These are phyloP conservation scores for Aureoboletus auriporus DNA, from an alignment of 768 basidiomycete genomes.

Conservation along the genomic window DNA sequence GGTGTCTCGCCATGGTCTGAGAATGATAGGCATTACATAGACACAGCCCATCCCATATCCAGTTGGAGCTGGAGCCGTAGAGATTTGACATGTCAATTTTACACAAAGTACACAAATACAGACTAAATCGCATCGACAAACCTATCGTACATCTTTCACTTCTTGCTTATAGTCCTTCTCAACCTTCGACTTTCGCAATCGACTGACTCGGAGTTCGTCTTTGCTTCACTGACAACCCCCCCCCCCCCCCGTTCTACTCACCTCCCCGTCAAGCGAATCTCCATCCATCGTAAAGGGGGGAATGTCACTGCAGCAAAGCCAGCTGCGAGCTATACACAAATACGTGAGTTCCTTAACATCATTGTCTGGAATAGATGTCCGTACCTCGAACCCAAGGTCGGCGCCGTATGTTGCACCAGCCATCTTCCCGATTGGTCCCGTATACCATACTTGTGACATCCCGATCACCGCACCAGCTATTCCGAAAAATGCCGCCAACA, in stretches of 20 bases:
- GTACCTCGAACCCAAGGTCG: constrained; percentile 53
- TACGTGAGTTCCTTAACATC: not conserved
- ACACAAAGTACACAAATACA: too few species aligned
- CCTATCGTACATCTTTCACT: too few species aligned
- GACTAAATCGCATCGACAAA: too few species aligned
- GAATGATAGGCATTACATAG: too few species aligned
- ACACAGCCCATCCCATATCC: too few species aligned
- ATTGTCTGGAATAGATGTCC: not conserved
- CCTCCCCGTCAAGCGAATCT: constrained; percentile 41
- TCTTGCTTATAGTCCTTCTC: too few species aligned
- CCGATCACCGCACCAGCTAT: constrained; percentile 46
- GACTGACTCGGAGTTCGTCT: too few species aligned
- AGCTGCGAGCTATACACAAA: constrained; percentile 35
- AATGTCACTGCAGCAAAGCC: constrained; percentile 44
- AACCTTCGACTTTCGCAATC: too few species aligned
- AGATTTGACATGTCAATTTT: too few species aligned
- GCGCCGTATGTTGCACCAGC: constrained; percentile 43
- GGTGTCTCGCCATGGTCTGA: too few species aligned
- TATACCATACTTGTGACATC: constrained; percentile 53
- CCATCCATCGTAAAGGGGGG: constrained; percentile 46
- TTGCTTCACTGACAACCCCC: too few species aligned
- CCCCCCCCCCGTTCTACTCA: constrained; percentile 8
- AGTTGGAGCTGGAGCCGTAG: too few species aligned
- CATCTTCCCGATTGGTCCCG: constrained; percentile 42
- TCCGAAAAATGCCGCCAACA: constrained; percentile 44